phyloP scores from a whole-genome alignment of 2,329 filamentous ascomycete genomes.

The Aspergillus sp. region DNA sequence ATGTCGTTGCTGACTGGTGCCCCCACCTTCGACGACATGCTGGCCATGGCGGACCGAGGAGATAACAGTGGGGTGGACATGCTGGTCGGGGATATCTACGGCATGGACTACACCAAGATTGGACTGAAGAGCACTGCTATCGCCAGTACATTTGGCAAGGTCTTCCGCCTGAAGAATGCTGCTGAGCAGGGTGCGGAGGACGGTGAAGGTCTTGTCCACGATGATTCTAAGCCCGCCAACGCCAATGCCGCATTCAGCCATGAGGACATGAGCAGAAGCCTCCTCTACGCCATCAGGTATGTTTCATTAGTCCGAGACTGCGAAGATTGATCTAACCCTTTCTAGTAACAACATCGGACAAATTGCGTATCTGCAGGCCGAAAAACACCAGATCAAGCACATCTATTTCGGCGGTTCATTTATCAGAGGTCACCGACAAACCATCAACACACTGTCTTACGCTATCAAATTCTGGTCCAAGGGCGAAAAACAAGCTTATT shows the following conservation, averaged over 20 bases:
- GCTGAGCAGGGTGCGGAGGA: conserved; percentile 77
- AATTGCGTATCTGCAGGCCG: conserved; percentile 94
- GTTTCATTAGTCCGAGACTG: background rate
- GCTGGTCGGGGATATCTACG: conserved; percentile 97
- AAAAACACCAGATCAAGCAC: conserved; percentile 83
- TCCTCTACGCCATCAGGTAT: conserved; percentile 82
- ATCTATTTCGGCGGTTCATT: conserved; percentile 99
- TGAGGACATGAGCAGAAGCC: conserved; percentile 82
- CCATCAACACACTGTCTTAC: conserved; percentile 95
- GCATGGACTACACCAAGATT: conserved; percentile 91
- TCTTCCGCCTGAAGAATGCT: conserved; percentile 85
- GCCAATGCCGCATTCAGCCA: conserved; percentile 57
- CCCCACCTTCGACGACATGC: conserved; percentile 95
- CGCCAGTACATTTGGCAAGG: conserved; percentile 93
- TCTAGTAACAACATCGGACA: conserved; percentile 92
- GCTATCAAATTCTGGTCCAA: conserved; percentile 98
- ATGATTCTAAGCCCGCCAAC: conserved; percentile 39
- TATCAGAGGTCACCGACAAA: conserved; percentile 92
- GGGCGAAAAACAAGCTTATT: conserved; percentile 90
- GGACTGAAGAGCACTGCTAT: conserved; percentile 94
- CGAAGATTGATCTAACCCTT: conserved; percentile 16
- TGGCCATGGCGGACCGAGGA: conserved; percentile 81
- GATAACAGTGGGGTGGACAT: conserved; percentile 94
- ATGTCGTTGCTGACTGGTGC: conserved; percentile 90
- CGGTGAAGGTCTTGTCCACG: conserved; percentile 53